Evolutionary conservation across 352 stramenopile genomes (phyloP).

Genomic region (Pythium guiyangense): DNA sequence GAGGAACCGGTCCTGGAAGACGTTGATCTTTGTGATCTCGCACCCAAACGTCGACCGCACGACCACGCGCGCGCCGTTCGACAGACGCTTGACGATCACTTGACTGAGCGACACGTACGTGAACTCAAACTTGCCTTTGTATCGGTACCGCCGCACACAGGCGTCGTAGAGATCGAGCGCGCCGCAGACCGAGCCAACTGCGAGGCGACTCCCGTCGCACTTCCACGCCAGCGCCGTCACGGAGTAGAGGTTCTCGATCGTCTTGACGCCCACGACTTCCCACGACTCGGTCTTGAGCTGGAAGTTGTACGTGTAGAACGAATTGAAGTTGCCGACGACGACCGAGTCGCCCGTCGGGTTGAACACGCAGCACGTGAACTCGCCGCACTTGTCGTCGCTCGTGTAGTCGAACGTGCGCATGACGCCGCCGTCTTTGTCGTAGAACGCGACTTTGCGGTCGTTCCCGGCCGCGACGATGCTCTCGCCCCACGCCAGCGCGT

Average conservation of each 20-base stretch:
- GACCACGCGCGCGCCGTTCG: conserved; percentile 81
- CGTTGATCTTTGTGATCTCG: conserved; percentile 93
- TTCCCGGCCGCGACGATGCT: conserved; percentile 90
- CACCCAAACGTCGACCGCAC: conserved; percentile 88
- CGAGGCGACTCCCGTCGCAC: conserved; percentile 84
- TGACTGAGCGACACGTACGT: conserved; percentile 93
- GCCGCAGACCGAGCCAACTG: conserved; percentile 89
- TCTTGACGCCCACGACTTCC: conserved; percentile 78
- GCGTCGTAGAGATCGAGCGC: conserved; percentile 91
- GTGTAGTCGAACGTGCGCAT: conserved; percentile 90
- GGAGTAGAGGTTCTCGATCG: conserved; percentile 91
- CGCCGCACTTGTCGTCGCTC: conserved; percentile 71
- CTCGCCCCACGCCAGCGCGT: conserved; percentile 89
- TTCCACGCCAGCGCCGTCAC: conserved; percentile 92
- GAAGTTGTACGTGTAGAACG: conserved; percentile 89
- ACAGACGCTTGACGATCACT: conserved; percentile 92
- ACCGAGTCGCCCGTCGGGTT: conserved; percentile 91
- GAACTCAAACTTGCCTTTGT: conserved; percentile 95
- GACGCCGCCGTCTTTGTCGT: conserved; percentile 83
- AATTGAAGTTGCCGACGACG: conserved; percentile 93
- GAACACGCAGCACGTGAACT: conserved; percentile 77
- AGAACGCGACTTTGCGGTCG: conserved; percentile 90
- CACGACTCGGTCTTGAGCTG: conserved; percentile 82
- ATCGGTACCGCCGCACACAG: conserved; percentile 88
- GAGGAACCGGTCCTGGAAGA: conserved; percentile 92